Evolutionary conservation across 495 filamentous ascomycete genomes (phyloP), one percentile per base, ranked within the genome.

Genomic region (Entonaema liquescens): DNA sequence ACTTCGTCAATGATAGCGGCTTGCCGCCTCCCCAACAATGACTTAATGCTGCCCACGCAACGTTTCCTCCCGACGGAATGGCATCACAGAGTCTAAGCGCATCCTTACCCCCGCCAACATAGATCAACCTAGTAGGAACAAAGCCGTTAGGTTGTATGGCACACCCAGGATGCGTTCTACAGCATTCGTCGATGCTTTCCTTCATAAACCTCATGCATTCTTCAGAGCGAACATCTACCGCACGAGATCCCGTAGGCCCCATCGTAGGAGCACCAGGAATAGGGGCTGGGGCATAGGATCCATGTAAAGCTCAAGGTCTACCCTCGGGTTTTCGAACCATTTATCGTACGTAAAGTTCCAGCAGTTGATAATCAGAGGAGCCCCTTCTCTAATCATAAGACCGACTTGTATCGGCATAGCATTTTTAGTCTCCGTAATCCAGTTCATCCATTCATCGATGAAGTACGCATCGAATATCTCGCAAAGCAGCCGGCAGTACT

Each of bases 281-380:
- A 52, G 66, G 66, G 28, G 59, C 15, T n/a, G 42, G 25, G 66
- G 66, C 59, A 69, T 63, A 5, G 59, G 59, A 11, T 59, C 59
- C 59, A 69, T 63, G 42, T 69, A 69, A 19, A 69, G 28, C 44
- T 69, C 66, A 8, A 69, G 66, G 53, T 69, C 66, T 11, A 69
- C 66, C 13, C 66, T 58, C 6, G 66, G 17, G 28, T 63, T 69
- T 13, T 63, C 59, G 19, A 69, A 69, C 66, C 66, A 69, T 35
- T 69, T 69, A 13, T 69, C 66, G 36, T 69, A 69, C 23, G 66
- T 69, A 33, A 69, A 69, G 25, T 69, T 69, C 66, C 66, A 69
- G 13, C 66, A 69, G 25, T 69, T 69, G 13, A 69, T 25, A 38
- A 69, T 63, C 59, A 69, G 25, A 21, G 66, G 66, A 21, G 28